Base-by-base conservation (phyloP, 73 alveolate species). In the Symbiodinium pilosum region DNA sequence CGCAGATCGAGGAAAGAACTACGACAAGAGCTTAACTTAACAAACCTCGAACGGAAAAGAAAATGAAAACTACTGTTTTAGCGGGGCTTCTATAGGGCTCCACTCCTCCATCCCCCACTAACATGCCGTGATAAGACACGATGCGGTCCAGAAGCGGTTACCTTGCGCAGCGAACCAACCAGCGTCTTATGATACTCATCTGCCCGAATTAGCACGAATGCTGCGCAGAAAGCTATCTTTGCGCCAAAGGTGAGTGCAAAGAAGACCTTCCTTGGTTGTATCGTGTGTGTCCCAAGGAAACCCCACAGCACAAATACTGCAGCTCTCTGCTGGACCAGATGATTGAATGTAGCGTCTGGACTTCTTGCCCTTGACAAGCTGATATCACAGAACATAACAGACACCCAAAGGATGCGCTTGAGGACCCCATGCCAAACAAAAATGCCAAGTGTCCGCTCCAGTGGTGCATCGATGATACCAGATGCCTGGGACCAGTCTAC, bases 131-230 rank as follows among this genome's bases (percentile, higher is more conserved):
- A n/a, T n/a, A n/a, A n/a, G n/a, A n/a, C n/a, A n/a, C n/a, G n/a
- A n/a, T n/a, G n/a, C n/a, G 68, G 87, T 16, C 75, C 43, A 59
- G 95, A 64, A 21, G 75, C 95, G 40, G 87, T 89, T 42, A 89
- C 86, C 87, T 89, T 89, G 87, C 71, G 95, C 18, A 89, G 43
- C 44, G 47, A 86, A n/a, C 75, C 95, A 3, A 87, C 68, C 73
- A 89, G 73, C 52, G 95, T 64, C 86, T 89, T 64, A 52, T 89
- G 95, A 44, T 89, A 89, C 44, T 89, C 95, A 28, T 89, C 95
- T 2, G 95, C 95, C 4, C 95, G 95, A n/a, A 89, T 42, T 36
- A 59, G 75, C 71, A 89, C 95, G 52, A 89, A 89, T 24, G 95
- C 75, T 1, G 95, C 95, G 47, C 95, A 89, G 87, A 59, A 68